Conservation (phyloP, 2,329 filamentous ascomycete species). For the Endothia cerciana region DNA sequence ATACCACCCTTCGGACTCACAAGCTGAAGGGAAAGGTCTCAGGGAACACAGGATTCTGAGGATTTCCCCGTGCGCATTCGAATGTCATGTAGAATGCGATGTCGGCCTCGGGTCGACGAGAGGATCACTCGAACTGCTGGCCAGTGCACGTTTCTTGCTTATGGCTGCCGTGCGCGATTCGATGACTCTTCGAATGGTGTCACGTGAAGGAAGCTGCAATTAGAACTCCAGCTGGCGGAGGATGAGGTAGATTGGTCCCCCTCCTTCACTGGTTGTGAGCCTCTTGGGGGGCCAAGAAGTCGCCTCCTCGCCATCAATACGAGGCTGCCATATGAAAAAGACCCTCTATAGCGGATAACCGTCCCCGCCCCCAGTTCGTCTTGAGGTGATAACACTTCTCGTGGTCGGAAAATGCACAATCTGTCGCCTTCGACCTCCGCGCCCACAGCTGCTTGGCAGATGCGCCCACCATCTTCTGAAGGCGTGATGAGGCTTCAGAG, state of each 20-base stretch:
- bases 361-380: not conserved
- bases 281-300: conserved; percentile 1
- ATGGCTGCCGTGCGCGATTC: not conserved
- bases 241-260: not conserved
- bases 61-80: not conserved
- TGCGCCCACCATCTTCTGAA: not conserved
- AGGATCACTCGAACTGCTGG: not conserved
- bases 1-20: not conserved
- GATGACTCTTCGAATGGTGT: not conserved
- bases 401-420: conserved; percentile 4
- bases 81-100: not conserved
- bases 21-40: not conserved
- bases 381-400: not conserved
- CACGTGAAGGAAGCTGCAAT: not conserved
- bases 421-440: not conserved
- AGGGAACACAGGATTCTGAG: not conserved
- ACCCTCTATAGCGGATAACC: not conserved
- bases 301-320: conserved; percentile 6
- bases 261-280: not conserved
- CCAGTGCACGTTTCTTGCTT: conserved; percentile 1
- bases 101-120: not conserved
- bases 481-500: conserved; percentile 5
- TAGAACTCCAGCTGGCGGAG: not conserved
- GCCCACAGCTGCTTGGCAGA: not conserved
- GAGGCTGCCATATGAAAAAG: conserved; percentile 5